Percentiles rank a stretch among this genome's conserved stretches.
These are phyloP conservation scores for Verbena officinalis DNA, from an alignment of 257 asterid genomes.

Conservation along the genomic window DNA sequence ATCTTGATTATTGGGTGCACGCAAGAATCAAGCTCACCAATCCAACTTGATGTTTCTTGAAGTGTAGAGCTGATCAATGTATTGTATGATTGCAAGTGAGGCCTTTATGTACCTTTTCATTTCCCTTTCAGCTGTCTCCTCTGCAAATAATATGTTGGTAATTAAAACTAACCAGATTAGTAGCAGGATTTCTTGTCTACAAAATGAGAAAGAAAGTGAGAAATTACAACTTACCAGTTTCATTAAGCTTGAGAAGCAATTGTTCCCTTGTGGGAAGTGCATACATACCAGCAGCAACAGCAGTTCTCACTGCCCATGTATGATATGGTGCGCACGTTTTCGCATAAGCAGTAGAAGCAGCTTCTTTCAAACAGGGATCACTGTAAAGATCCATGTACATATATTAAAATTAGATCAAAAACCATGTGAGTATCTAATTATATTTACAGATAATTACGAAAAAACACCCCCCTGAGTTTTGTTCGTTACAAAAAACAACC, in stretches of 20 bases:
- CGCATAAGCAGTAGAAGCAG: slow-evolving; percentile 73
- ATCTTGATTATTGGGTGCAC: no score
- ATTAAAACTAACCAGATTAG: not conserved
- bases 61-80: slow-evolving; percentile 68
- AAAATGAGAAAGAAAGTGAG: no score
- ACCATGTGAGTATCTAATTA: no score
- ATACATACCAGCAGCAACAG: slow-evolving; percentile 88
- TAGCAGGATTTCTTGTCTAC: no score
- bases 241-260: slow-evolving; percentile 66
- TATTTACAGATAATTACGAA: no score
- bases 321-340: slow-evolving; percentile 83
- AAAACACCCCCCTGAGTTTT: no score
- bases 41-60: slow-evolving; percentile 69
- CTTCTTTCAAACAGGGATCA: slow-evolving; percentile 60
- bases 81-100: slow-evolving; percentile 64
- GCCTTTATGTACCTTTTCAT: slow-evolving; percentile 74
- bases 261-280: slow-evolving; percentile 84
- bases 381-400: slow-evolving; percentile 32
- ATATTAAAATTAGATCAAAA: no score
- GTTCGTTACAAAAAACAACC: no score
- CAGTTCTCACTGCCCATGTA: slow-evolving; percentile 86
- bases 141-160: slow-evolving; percentile 39
- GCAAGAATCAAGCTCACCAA: slow-evolving; percentile 46
- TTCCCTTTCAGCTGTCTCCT: slow-evolving; percentile 66
- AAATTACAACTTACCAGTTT: slow-evolving; percentile 55